These are phyloP conservation scores for Exophiala sp. DNA, from an alignment of 2,329 filamentous ascomycete species.

Conservation along the genomic window DNA sequence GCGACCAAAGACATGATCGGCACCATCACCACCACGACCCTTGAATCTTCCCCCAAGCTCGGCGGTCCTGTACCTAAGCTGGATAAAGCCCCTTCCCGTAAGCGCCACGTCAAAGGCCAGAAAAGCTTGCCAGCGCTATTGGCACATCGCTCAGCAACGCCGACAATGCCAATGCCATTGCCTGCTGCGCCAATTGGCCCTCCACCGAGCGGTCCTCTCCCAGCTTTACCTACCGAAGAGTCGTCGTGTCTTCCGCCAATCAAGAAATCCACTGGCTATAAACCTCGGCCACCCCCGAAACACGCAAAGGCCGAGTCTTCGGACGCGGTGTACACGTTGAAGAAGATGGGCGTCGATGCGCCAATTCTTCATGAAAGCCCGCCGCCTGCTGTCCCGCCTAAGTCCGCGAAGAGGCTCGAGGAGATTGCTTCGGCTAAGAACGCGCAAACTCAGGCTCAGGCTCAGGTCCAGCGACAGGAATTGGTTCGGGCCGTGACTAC, in stretches of 20 bases:
- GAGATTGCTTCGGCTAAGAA: no score
- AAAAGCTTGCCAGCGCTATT: conserved; percentile 21
- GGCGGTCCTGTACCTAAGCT: neutral
- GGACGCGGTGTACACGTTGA: neutral
- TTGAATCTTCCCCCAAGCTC: conserved; percentile 1
- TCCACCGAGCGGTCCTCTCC: conserved; percentile 20
- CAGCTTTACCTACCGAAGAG: conserved; percentile 14
- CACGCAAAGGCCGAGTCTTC: neutral
- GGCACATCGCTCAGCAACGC: no score
- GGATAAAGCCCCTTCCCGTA: conserved; percentile 4
- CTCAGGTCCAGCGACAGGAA: no score
- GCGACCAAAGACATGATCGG: neutral
- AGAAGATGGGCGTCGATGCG: neutral
- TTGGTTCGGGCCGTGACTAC: no score
- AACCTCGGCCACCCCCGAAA: neutral
- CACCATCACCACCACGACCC: conserved; percentile 8
- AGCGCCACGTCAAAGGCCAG: conserved; percentile 12
- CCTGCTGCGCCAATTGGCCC: conserved; percentile 16
- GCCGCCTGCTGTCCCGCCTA: neutral
- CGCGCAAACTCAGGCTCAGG: no score
- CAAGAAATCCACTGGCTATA: neutral
- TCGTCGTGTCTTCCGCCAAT: neutral
- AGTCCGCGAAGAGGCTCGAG: no score
- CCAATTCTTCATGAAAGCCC: neutral
- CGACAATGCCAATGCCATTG: neutral